These are phyloP conservation scores for Coniella lustricola DNA, from an alignment of 2,329 filamentous ascomycete genomes.

Conservation along the genomic window DNA sequence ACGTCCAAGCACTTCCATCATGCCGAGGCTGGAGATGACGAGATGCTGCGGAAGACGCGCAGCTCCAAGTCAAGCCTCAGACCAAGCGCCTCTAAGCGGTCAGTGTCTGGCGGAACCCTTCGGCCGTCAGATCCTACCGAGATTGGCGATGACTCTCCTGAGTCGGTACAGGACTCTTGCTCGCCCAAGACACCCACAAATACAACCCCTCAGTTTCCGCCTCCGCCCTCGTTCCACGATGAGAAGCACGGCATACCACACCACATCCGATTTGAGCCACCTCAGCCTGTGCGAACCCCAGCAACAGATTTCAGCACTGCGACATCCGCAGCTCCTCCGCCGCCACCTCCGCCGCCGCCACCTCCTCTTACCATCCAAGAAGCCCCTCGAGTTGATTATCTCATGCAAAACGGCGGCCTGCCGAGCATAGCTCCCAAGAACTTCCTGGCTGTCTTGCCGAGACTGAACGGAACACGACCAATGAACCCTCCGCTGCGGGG, in stretches of 20 bases:
- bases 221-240: slow-evolving; percentile 33
- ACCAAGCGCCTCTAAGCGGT: slow-evolving; percentile 24
- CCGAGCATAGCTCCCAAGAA: slow-evolving; percentile 63
- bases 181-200: slow-evolving; percentile 57
- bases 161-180: slow-evolving; percentile 40
- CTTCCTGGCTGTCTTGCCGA: slow-evolving; percentile 60
- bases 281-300: slow-evolving; percentile 32
- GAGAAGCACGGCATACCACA: slow-evolving; percentile 31
- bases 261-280: slow-evolving; percentile 28
- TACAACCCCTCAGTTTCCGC: slow-evolving; percentile 41
- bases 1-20: slow-evolving; percentile 16
- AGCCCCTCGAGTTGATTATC: slow-evolving; percentile 80
- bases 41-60: slow-evolving; percentile 13
- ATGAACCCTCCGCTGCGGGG: slow-evolving; percentile 60
- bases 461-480: slow-evolving; percentile 47
- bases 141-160: slow-evolving; percentile 42
- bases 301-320: slow-evolving; percentile 34
- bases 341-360: slow-evolving; percentile 67
- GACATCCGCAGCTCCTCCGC: slow-evolving; percentile 38
- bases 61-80: slow-evolving; percentile 2
- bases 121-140: slow-evolving; percentile 31
- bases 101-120: slow-evolving; percentile 25
- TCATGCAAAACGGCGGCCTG: slow-evolving; percentile 82
- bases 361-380: slow-evolving; percentile 59
- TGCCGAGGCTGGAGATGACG: slow-evolving; percentile 17